These are phyloP conservation scores for Lactarius akahatsu DNA, from an alignment of 768 basidiomycete species.

Conservation along the genomic window DNA sequence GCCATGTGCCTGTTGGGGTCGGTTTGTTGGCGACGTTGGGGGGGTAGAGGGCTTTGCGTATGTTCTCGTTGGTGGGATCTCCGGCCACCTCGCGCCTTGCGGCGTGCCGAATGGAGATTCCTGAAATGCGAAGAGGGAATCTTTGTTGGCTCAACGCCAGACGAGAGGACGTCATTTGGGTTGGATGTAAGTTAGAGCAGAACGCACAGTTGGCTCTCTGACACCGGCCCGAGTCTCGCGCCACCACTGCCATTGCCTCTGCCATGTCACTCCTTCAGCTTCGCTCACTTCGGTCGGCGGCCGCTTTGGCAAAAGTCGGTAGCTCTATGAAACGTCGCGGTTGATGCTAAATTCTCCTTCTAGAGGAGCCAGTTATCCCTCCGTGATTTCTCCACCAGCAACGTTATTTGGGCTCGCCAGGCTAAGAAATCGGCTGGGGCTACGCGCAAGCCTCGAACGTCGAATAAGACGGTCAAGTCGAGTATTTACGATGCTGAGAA, in stretches of 20 bases:
- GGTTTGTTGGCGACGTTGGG: slow-evolving; percentile 66
- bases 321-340: not conserved
- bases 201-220: not conserved
- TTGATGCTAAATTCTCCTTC: not conserved
- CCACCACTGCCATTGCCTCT: slow-evolving; percentile 2
- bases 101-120: slow-evolving; percentile 42
- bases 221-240: slow-evolving; percentile 17
- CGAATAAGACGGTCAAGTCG: slow-evolving; percentile 50
- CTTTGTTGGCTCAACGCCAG: slow-evolving; percentile 38
- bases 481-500: slow-evolving; percentile 63
- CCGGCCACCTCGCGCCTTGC: slow-evolving; percentile 41
- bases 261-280: slow-evolving; percentile 22
- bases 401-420: slow-evolving; percentile 47
- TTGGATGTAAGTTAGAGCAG: slow-evolving; percentile 2
- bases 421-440: slow-evolving; percentile 60
- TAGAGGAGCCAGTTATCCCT: slow-evolving; percentile 22
- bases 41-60: slow-evolving; percentile 81
- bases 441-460: slow-evolving; percentile 52
- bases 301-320: slow-evolving; percentile 6
- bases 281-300: slow-evolving; percentile 1
- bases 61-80: slow-evolving; percentile 68
- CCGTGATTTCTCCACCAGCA: slow-evolving; percentile 56
- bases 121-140: slow-evolving; percentile 38
- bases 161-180: slow-evolving; percentile 44
- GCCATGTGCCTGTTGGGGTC: slow-evolving; percentile 81